phyloP scores from a whole-genome alignment of 768 basidiomycete genomes.

The Boletus rubroflammeus region DNA sequence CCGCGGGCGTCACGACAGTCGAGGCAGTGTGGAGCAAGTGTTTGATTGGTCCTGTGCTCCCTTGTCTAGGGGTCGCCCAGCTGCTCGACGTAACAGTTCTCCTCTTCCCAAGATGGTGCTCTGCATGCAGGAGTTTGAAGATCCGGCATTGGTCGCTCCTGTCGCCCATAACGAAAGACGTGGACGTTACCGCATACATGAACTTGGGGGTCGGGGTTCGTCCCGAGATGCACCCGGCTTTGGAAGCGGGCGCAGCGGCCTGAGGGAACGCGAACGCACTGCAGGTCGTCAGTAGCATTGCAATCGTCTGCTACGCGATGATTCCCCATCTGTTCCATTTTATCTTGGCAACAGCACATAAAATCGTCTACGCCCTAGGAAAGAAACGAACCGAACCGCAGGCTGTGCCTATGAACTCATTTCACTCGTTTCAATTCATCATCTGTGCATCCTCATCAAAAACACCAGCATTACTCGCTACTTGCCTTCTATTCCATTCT shows the following conservation, averaged over 20 bases:
- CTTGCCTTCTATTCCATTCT: conserved; percentile 29
- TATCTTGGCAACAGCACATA: conserved; percentile 5
- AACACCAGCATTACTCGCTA: conserved; percentile 24
- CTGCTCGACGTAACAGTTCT: conserved; percentile 53
- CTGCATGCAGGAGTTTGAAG: conserved; percentile 33
- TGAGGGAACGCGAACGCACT: conserved; percentile 42
- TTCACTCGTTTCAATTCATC: conserved; percentile 12
- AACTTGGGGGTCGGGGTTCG: conserved; percentile 43
- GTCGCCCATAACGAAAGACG: conserved; percentile 34
- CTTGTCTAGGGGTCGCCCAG: conserved; percentile 43
- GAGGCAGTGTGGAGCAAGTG: conserved; percentile 41
- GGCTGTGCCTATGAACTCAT: conserved; percentile 24
- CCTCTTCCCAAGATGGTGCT: conserved; percentile 50
- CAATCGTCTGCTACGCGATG: neutral
- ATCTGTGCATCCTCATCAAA: conserved; percentile 26
- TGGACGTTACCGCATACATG: conserved; percentile 53
- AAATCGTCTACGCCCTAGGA: conserved; percentile 13
- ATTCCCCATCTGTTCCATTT: neutral
- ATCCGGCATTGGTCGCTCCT: conserved; percentile 26
- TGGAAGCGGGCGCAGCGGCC: conserved; percentile 62
- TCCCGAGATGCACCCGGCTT: conserved; percentile 55
- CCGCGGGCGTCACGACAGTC: conserved; percentile 22
- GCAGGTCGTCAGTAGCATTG: conserved; percentile 25
- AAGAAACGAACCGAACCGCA: conserved; percentile 19
- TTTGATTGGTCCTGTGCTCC: conserved; percentile 46